Conservation (phyloP, 2,329 filamentous ascomycete species). For the Botrytis aclada region DNA sequence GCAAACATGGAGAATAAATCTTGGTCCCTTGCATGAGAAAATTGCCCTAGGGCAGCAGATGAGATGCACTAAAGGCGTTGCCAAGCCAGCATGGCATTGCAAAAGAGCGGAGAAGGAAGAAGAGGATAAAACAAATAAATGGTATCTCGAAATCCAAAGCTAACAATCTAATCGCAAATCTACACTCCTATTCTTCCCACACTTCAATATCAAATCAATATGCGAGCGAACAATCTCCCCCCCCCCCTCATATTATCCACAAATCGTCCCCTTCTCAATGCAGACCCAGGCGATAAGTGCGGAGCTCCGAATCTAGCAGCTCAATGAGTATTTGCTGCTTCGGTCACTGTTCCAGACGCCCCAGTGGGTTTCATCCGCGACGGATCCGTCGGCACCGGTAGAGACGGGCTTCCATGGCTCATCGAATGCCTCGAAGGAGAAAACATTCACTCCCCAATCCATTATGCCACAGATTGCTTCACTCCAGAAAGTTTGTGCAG, state of each 20-base stretch:
- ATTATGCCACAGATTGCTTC: conserved; percentile 62
- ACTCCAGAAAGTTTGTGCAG: conserved; percentile 59
- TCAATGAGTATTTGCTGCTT: conserved; percentile 48
- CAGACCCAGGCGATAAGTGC: no score
- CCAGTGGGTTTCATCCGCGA: conserved; percentile 65
- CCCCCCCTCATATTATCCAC: neutral
- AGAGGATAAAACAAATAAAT: neutral
- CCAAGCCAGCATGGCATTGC: neutral
- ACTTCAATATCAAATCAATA: neutral
- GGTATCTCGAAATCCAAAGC: conserved; percentile 11
- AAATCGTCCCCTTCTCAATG: neutral
- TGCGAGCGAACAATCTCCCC: conserved; percentile 1
- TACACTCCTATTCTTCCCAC: neutral
- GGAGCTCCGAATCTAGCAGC: conserved; percentile 20
- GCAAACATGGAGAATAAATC: neutral
- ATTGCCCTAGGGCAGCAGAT: neutral
- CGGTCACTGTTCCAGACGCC: conserved; percentile 62
- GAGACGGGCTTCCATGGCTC: conserved; percentile 68
- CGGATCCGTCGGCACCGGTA: conserved; percentile 59
- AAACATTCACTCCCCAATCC: conserved; percentile 64
- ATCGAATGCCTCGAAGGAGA: conserved; percentile 73
- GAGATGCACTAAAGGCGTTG: neutral
- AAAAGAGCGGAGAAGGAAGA: neutral
- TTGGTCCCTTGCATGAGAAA: neutral
- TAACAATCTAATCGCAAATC: conserved; percentile 3